Base-by-base conservation (phyloP, 371 early-diverging fungal genomes). In the Mucor racemosus region DNA sequence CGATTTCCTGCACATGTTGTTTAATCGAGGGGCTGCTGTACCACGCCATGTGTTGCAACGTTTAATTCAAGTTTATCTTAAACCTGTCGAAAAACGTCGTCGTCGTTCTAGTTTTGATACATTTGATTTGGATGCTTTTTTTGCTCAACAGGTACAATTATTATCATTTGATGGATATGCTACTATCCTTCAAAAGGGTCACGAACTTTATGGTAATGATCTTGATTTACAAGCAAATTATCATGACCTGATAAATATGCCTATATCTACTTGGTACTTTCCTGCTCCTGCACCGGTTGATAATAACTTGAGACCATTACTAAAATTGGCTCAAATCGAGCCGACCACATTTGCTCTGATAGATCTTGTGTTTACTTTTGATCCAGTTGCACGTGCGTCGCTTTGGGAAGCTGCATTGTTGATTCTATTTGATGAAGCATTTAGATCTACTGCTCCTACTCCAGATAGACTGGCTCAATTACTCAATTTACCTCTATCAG, bases 131-230 rank as follows among this genome's bases (percentile, higher is more conserved):
- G 58, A 65, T 34, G n/a, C 46, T 13, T 35, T 60, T n/a, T 75
- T 73, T 38, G 8, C n/a, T 5, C 39, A 60, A 7, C 42, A 62
- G 5, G 44, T 71, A 21, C 73, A 73, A 53, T 41, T 57, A 14
- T 46, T 76, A 7, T 62, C 76, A 0, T 76, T 76, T 60, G 67
- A 69, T 36, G 76, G 76, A 0, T 76, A 65, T 66, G 73, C 68
- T 13, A 59, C 60, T 5, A 11, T 76, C 1, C 64, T 73, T 11
- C 56, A 71, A 15, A 26, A 35, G 33, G 71, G 48, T 0, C 53
- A 35, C 6, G 34, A 56, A n/a, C 15, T 26, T 6, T 66, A 69
- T 17, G 59, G 48, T 41, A 58, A 57, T 10, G 58, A 63, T 17
- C 19, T 68, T 5, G 21, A 50, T 13, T 13, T 50, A 19, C 8